A percentile compares a stretch with the other conserved stretches of the same genome.
phyloP scores from a whole-genome alignment of 345 rosid species.

The Passiflora organensis region DNA sequence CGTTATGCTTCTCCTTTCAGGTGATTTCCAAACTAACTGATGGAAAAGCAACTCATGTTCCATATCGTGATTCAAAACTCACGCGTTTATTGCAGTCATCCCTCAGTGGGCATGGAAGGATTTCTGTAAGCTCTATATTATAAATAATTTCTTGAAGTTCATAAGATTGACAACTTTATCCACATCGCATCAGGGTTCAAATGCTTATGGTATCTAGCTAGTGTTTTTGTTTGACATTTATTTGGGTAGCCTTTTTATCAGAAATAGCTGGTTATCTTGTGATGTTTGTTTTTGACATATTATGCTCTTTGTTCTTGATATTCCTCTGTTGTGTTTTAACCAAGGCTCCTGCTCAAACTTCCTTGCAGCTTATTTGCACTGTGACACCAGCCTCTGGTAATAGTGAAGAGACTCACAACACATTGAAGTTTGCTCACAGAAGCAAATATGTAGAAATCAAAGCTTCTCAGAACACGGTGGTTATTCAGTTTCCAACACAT shows the following conservation, averaged over 20 bases:
- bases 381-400: conserved; percentile 71
- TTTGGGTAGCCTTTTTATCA: background rate
- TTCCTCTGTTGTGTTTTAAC: conserved; percentile 2
- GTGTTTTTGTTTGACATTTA: background rate
- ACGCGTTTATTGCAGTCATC: conserved; percentile 69
- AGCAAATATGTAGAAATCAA: conserved; percentile 61
- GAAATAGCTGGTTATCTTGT: background rate
- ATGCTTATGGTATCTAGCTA: too few relatives aligned
- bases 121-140: conserved; percentile 46
- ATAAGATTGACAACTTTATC: background rate
- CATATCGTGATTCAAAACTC: conserved; percentile 73
- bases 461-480: conserved; percentile 65
- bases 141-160: conserved; percentile 8
- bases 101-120: conserved; percentile 62
- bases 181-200: too few relatives aligned
- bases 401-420: conserved; percentile 68
- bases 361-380: conserved; percentile 59
- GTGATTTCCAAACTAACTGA: conserved; percentile 67
- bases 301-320: background rate
- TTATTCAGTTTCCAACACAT: conserved; percentile 2
- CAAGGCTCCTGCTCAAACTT: conserved; percentile 13
- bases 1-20: conserved; percentile 23
- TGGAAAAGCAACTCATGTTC: conserved; percentile 57
- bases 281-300: background rate
- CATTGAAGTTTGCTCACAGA: conserved; percentile 68